Evolutionary conservation across 2,329 filamentous ascomycete species (phyloP).

Genomic region (Talaromyces marneffei): DNA sequence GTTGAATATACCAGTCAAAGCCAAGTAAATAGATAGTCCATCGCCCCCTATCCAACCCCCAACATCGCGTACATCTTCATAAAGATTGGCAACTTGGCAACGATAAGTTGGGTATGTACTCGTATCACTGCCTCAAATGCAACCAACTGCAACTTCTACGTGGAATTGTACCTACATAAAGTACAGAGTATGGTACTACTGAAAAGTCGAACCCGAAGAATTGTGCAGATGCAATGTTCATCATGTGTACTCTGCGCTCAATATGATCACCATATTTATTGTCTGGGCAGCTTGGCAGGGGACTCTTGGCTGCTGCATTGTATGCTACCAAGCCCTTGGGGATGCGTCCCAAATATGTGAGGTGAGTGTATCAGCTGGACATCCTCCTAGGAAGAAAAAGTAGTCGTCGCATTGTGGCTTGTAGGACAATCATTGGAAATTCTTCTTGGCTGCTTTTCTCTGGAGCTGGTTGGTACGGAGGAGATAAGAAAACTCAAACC

Average conservation of each 20-base stretch:
- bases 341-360: background rate
- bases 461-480: background rate
- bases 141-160: background rate
- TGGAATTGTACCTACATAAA: background rate
- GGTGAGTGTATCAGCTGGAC: conserved; percentile 1
- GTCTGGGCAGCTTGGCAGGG: conserved; percentile 13
- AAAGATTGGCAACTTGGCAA: background rate
- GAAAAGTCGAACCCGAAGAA: background rate
- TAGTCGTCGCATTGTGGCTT: background rate
- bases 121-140: background rate
- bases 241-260: background rate
- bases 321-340: conserved; percentile 4
- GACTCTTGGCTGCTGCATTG: background rate
- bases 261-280: conserved; percentile 10
- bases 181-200: no score
- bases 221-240: background rate
- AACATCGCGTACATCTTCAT: background rate
- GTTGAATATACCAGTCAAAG: background rate
- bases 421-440: background rate
- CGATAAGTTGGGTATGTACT: background rate
- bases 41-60: background rate
- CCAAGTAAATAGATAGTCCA: background rate
- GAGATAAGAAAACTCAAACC: background rate
- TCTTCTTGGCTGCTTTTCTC: background rate
- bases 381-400: background rate